These are phyloP conservation scores for Verticillium albo-atrum DNA, from an alignment of 2,329 filamentous ascomycete species.

Conservation along the genomic window DNA sequence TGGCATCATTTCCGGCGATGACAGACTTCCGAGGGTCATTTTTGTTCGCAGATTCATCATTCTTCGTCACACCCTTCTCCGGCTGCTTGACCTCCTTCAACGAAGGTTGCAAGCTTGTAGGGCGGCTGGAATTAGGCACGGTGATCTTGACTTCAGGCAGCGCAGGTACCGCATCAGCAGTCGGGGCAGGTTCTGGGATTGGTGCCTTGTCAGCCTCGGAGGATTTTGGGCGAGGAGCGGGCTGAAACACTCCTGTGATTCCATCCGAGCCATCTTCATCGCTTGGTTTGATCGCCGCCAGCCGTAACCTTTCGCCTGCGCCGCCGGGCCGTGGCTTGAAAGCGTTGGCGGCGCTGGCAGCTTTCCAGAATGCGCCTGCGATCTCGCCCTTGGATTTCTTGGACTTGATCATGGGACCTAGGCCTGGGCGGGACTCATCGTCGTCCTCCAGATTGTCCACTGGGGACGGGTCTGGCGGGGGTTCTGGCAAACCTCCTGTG, in stretches of 20 bases:
- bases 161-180: constrained; percentile 26
- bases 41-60: constrained; percentile 20
- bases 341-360: constrained; percentile 61
- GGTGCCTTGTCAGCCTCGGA: constrained; percentile 24
- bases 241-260: constrained; percentile 82
- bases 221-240: constrained; percentile 52
- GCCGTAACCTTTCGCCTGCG: constrained; percentile 72
- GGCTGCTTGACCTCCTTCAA: constrained; percentile 25
- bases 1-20: constrained; percentile 68
- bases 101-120: constrained; percentile 32
- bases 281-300: constrained; percentile 45
- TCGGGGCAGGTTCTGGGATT: constrained; percentile 12
- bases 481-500: constrained; percentile 14
- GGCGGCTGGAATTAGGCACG: constrained; percentile 36
- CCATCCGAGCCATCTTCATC: constrained; percentile 76
- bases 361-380: constrained; percentile 74
- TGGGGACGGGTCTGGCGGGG: constrained; percentile 16
- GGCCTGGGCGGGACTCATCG: constrained; percentile 60
- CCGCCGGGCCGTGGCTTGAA: constrained; percentile 90
- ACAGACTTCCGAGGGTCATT: constrained; percentile 50
- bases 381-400: constrained; percentile 70
- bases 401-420: constrained; percentile 87
- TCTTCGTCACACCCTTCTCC: neutral
- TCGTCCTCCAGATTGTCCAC: constrained; percentile 9
- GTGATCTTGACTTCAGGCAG: constrained; percentile 58